Evolutionary conservation across 257 asterid genomes (phyloP).

Genomic region (Ocimum tenuiflorum): DNA sequence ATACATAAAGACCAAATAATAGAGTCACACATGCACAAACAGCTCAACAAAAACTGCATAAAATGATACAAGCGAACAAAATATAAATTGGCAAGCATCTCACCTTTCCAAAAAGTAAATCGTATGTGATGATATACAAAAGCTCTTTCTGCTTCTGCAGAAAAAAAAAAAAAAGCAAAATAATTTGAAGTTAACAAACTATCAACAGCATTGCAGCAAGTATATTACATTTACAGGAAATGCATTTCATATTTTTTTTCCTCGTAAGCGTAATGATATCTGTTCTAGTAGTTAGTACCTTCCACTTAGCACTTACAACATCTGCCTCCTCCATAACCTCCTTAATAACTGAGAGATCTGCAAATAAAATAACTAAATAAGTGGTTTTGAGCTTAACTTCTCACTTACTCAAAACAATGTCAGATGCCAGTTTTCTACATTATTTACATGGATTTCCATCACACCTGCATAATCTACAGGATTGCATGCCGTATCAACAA

Average conservation of each 20-base stretch:
- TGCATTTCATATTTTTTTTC: neutral
- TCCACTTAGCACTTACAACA: conserved; percentile 63
- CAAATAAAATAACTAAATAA: neutral
- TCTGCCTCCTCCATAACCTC: conserved; percentile 60
- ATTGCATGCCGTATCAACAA: neutral
- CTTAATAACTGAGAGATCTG: conserved; percentile 71
- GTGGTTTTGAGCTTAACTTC: neutral
- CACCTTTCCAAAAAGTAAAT: conserved; percentile 85
- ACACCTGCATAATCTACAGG: conserved; percentile 4
- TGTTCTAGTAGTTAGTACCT: conserved; percentile 40
- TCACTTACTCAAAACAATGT: too few relatives aligned
- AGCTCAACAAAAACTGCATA: neutral
- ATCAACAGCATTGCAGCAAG: conserved; percentile 2
- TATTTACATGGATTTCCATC: neutral
- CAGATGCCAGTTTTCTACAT: neutral
- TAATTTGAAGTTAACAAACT: neutral
- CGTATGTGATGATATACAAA: conserved; percentile 60
- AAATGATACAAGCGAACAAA: neutral
- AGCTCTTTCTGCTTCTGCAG: conserved; percentile 74
- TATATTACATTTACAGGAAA: neutral
- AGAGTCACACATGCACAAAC: neutral
- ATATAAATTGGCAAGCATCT: neutral
- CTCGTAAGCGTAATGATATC: neutral
- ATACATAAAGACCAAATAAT: neutral
- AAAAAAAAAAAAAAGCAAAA: conserved; percentile 18